These are phyloP conservation scores for Vaccinium macrocarpon DNA, from an alignment of 148 eudicot genomes.

Conservation along the genomic window DNA sequence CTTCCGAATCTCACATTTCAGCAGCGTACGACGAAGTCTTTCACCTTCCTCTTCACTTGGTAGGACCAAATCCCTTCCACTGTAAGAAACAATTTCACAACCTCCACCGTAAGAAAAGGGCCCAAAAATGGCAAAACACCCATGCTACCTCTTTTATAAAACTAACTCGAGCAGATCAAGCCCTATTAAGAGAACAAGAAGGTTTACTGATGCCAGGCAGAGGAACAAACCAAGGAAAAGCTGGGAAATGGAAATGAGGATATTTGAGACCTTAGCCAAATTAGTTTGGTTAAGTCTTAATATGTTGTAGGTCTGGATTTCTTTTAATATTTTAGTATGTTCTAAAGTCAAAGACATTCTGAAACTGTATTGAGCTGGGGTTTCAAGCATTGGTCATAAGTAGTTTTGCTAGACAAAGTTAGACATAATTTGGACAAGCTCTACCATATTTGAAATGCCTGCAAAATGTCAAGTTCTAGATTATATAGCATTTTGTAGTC, in stretches of 20 bases:
- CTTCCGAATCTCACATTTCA: slow-evolving; percentile 67
- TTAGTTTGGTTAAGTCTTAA: background rate
- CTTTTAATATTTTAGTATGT: background rate
- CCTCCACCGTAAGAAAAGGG: background rate
- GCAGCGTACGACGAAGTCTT: slow-evolving; percentile 52
- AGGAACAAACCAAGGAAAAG: background rate
- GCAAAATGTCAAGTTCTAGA: background rate
- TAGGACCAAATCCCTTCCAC: slow-evolving; percentile 54
- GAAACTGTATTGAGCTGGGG: background rate
- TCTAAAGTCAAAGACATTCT: background rate
- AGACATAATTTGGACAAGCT: background rate
- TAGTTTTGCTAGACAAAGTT: background rate
- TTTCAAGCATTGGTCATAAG: background rate
- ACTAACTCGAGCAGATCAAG: background rate
- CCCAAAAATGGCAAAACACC: background rate
- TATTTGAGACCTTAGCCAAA: background rate
- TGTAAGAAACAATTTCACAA: slow-evolving; percentile 16
- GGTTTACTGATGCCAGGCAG: background rate
- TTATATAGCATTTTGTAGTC: background rate
- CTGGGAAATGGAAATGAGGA: background rate
- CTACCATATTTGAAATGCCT: background rate
- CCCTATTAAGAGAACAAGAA: background rate
- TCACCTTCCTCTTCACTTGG: slow-evolving; percentile 81
- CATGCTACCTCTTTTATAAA: background rate
- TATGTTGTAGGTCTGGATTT: background rate